Base-by-base conservation (phyloP, 208 protist genomes). In the Phytomonas francai region DNA sequence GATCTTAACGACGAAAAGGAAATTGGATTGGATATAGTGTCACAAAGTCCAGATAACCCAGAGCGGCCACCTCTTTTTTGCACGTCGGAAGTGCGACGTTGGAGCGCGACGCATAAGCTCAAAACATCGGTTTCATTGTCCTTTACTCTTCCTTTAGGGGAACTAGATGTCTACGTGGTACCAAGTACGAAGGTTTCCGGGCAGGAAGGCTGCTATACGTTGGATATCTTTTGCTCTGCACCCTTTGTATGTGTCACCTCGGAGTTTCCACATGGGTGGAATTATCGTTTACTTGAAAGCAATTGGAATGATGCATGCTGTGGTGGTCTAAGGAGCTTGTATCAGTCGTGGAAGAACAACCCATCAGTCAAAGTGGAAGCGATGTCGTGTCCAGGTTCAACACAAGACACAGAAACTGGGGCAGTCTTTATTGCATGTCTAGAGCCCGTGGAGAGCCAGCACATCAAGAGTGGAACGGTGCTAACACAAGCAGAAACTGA, bases 321-420 rank as follows among this genome's bases (percentile, higher is more conserved):
- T 68, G 88, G 91, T 31, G 91, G 91, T 59, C 83, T 74, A 68
- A 78, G 85, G 7, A 75, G 80, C 28, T 33, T 76, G 12, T 87
- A 81, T 45, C 51, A 68, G 59, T 88, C 88, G 65, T 96, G 91
- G 91, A 92, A 90, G 67, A 87, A 77, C 74, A 94, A 94, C 75
- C 85, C 87, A 2, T 68, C 86, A 28, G 45, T 80, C 12, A 77
- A 78, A 33, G 68, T 95, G 51, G 36, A 27, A 30, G 62, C 88
- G 65, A 70, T 70, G 45, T 29, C 30, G 5, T n/a, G 63, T 32
- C 49, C 76, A 22, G 33, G 14, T 19, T 9, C 16, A 49, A 49
- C 39, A 22, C 39, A 19, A 49, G 14, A 49, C 25, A 65, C 67
- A 36, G 68, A 72, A 49, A 51, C 42, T 42, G 63, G 56, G 7